Conservation (phyloP, 331 rosid genomes). For the Acacia concinna region DNA sequence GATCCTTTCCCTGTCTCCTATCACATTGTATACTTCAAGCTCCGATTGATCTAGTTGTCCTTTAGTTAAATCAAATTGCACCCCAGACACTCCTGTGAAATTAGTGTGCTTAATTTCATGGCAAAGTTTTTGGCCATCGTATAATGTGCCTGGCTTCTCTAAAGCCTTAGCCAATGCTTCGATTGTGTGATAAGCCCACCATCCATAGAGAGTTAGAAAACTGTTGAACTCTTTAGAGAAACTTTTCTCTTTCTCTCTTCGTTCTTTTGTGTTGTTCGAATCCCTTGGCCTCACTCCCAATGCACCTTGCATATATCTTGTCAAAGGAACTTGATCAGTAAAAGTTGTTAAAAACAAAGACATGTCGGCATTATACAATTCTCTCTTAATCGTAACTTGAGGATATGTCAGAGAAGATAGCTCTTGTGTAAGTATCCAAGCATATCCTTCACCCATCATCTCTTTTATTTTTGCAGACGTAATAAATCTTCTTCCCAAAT, state of each 20-base stretch:
- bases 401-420: not conserved
- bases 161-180: constrained; percentile 41
- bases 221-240: not conserved
- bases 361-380: too few species aligned
- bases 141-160: constrained; percentile 15
- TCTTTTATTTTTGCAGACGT: accelerated
- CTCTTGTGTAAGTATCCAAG: not conserved
- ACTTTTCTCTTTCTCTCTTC: accelerated
- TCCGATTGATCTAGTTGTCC: not conserved
- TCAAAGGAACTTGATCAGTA: not conserved
- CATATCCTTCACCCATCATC: not conserved
- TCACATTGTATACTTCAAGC: not conserved
- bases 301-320: constrained; percentile 26
- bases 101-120: not conserved
- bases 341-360: too few species aligned
- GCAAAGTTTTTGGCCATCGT: not conserved
- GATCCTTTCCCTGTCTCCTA: not conserved
- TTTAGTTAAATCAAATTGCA: not conserved
- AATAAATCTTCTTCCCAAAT: not conserved
- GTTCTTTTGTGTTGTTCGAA: accelerated
- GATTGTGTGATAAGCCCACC: constrained; percentile 47
- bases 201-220: constrained; percentile 21
- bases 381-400: accelerated
- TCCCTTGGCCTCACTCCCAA: constrained; percentile 25
- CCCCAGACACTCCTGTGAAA: not conserved